Evolutionary conservation across 352 stramenopile genomes (phyloP).

Genomic region (Globisporangium splendens): DNA sequence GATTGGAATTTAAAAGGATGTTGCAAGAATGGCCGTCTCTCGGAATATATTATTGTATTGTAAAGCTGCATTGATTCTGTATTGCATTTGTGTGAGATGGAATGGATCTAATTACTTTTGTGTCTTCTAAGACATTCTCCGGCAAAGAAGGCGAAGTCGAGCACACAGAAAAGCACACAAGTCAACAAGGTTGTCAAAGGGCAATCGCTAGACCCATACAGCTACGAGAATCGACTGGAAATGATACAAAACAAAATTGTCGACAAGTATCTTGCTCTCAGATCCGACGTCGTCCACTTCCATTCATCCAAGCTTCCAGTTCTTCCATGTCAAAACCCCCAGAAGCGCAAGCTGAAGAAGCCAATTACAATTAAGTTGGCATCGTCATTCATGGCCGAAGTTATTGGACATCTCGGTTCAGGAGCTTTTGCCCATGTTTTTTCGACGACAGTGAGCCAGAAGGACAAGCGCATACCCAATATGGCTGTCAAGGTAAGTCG

Average conservation of each 20-base stretch:
- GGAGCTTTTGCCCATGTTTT: slow-evolving; percentile 79
- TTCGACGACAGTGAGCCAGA: slow-evolving; percentile 34
- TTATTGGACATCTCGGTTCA: slow-evolving; percentile 59
- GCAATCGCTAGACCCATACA: slow-evolving; percentile 51
- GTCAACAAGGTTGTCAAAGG: neutral
- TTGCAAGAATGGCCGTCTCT: neutral
- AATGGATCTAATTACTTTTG: slow-evolving; percentile 6
- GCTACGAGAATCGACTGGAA: slow-evolving; percentile 33
- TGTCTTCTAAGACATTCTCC: slow-evolving; percentile 8
- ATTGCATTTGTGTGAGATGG: neutral
- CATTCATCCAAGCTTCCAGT: slow-evolving; percentile 46
- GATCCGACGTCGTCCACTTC: slow-evolving; percentile 42
- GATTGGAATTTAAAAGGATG: neutral
- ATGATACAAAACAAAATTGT: slow-evolving; percentile 45
- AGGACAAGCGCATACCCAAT: slow-evolving; percentile 15
- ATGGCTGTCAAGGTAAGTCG: slow-evolving; percentile 66
- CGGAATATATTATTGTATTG: slow-evolving; percentile 21
- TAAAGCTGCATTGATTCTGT: slow-evolving; percentile 9
- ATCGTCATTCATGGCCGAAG: slow-evolving; percentile 28
- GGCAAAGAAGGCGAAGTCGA: slow-evolving; percentile 6
- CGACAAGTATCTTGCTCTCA: slow-evolving; percentile 38
- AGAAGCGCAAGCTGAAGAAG: slow-evolving; percentile 58
- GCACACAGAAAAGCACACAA: slow-evolving; percentile 2
- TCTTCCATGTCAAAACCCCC: slow-evolving; percentile 38
- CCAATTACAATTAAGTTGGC: slow-evolving; percentile 34